Evolutionary conservation across 2,329 filamentous ascomycete genomes (phyloP), one percentile per base, ranked within the genome.

Genomic region (Ophiocordyceps camponoti-rufipedis): DNA sequence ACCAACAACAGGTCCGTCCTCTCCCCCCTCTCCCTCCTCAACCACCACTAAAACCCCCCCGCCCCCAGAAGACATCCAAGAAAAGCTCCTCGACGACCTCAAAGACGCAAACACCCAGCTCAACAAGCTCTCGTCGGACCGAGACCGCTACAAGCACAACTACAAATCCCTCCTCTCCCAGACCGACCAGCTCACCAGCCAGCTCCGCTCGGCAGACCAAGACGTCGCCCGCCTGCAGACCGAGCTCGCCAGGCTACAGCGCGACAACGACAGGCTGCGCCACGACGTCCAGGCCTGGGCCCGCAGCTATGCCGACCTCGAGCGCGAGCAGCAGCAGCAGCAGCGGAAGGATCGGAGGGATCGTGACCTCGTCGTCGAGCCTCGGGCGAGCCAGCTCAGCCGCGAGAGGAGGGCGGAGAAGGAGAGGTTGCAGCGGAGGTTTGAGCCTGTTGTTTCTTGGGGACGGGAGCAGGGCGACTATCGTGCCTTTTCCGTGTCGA

Each of bases 351-450:
- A n/a, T n/a, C n/a, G n/a, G n/a, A n/a, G n/a, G n/a, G n/a, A n/a
- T n/a, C n/a, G n/a, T n/a, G n/a, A n/a, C n/a, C n/a, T n/a, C n/a
- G n/a, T n/a, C n/a, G n/a, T n/a, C n/a, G n/a, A n/a, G n/a, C n/a
- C n/a, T n/a, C n/a, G n/a, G n/a, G n/a, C n/a, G n/a, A 55, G 59
- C 44, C 49, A 53, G 35, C 48, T 47, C 53, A 54, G 43, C 55
- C 49, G 45, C 51, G 53, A 45, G 58, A 58, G 42, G 55, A 56
- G 53, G 29, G 58, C 44, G 3, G 44, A 60, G 44, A 62, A 61
- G 51, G 59, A 61, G 42, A 62, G 62, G 14, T 56, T 65, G 45
- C 58, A 58, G 29, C 55, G 55, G 46, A 60, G 62, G 28, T 64
- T 65, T 48, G 62, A 62, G 23, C 23, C 23, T 23, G 23, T 23